These are phyloP conservation scores for Candolleomyces aberdarensis DNA, from an alignment of 768 basidiomycete genomes.

Conservation along the genomic window DNA sequence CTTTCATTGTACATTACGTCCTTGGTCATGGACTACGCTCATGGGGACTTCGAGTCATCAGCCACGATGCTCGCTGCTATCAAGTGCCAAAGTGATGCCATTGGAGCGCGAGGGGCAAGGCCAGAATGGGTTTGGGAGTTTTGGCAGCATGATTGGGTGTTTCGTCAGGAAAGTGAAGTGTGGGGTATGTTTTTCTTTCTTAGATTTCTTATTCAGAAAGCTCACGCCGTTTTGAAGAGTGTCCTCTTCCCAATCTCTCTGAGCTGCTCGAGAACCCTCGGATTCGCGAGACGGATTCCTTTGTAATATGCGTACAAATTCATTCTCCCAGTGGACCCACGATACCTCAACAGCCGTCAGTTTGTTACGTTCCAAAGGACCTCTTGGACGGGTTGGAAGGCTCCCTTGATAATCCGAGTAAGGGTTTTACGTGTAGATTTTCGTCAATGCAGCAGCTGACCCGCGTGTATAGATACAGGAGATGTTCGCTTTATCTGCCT, in stretches of 20 bases:
- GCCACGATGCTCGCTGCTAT: constrained; percentile 74
- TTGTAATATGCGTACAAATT: constrained; percentile 73
- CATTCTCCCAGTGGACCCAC: constrained; percentile 58
- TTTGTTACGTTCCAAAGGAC: constrained; percentile 62
- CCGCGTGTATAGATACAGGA: constrained; percentile 51
- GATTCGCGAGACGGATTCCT: constrained; percentile 60
- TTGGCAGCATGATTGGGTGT: constrained; percentile 70
- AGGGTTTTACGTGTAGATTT: constrained; percentile 16
- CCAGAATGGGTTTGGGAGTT: constrained; percentile 73
- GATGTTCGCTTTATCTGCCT: constrained; percentile 76
- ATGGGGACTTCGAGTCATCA: constrained; percentile 55
- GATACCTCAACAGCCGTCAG: constrained; percentile 63
- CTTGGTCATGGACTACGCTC: constrained; percentile 57
- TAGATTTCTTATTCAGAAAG: background rate
- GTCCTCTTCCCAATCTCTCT: constrained; percentile 60
- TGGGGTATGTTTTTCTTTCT: constrained; percentile 50
- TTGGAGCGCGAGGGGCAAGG: constrained; percentile 60
- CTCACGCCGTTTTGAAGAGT: constrained; percentile 37
- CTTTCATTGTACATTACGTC: constrained; percentile 68
- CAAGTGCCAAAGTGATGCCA: constrained; percentile 57
- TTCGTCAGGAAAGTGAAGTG: constrained; percentile 67
- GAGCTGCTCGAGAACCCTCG: constrained; percentile 55
- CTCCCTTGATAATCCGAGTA: constrained; percentile 70
- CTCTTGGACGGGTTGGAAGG: constrained; percentile 67
- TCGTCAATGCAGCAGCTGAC: background rate